Evolutionary conservation across 2,329 filamentous ascomycete species (phyloP).

Genomic region (Trichophyton mentagrophytes): DNA sequence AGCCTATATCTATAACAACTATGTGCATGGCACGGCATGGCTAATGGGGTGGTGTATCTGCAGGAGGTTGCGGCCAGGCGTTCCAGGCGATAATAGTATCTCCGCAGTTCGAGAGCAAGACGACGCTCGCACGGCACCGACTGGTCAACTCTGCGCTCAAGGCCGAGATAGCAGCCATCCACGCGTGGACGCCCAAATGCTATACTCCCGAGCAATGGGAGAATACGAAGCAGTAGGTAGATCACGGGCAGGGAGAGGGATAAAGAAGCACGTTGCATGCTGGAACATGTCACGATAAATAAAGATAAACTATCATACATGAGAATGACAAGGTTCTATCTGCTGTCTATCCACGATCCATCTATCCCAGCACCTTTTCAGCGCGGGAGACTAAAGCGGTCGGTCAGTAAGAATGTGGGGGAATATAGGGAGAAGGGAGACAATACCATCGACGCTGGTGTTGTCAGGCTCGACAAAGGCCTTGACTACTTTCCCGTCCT

Average conservation of each 20-base stretch:
- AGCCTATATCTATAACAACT: neutral
- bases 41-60: neutral
- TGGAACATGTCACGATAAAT: no score
- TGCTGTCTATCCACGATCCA: neutral
- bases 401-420: neutral
- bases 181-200: slow-evolving; percentile 91
- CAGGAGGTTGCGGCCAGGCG: slow-evolving; percentile 59
- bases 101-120: slow-evolving; percentile 56
- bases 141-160: slow-evolving; percentile 74
- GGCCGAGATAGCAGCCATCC: slow-evolving; percentile 77
- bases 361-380: slow-evolving; percentile 37
- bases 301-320: no score
- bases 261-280: no score
- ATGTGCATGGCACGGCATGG: no score
- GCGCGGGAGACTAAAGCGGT: slow-evolving; percentile 33
- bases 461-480: slow-evolving; percentile 79
- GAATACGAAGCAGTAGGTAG: slow-evolving; percentile 40
- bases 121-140: slow-evolving; percentile 69
- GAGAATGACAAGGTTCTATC: neutral
- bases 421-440: neutral
- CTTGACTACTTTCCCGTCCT: slow-evolving; percentile 73
- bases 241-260: no score
- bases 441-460: slow-evolving; percentile 62
- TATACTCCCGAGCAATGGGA: slow-evolving; percentile 85
- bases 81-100: slow-evolving; percentile 60